Evolutionary conservation across 495 filamentous ascomycete genomes (phyloP), one percentile per base, ranked within the genome.

Genomic region (Sphaerosporella brunnea): DNA sequence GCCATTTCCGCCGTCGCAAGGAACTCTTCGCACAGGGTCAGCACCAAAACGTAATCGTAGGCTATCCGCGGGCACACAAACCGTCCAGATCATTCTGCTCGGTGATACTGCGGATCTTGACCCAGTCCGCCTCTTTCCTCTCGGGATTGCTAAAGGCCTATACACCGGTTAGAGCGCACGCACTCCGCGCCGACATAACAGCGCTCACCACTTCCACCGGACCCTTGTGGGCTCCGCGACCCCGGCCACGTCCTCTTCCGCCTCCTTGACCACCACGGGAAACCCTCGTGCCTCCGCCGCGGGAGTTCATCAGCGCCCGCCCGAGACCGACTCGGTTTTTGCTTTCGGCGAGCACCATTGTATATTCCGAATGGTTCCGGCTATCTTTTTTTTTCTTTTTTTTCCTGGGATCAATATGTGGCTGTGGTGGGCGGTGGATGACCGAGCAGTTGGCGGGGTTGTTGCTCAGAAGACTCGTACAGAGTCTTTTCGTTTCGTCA

Each of bases 91-190:
- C 85, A 48, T 77, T 88, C 67, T 99, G 92, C 69, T 96, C 88
- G 20, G 92, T 99, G 54, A 96, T 81, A 66, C 82, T 88, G 65
- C 87, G 84, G 88, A 97, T 95, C 70, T 95, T 96, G 57, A 86
- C 76, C 81, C 82, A 87, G 53, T 75, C 68, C 44, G 80, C 82
- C 60, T 90, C 80, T 59, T 81, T 76, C 51, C 70, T 73, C 49
- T 73, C 72, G 50, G 55, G 26, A 10, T n/a, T n/a, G n/a, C 15
- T 20, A 34, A 46, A 46, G 3, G 30, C 25, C 43, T 46, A 21
- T 46, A 46, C 16, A 46, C 21, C n/a, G n/a, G n/a, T n/a, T n/a
- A n/a, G n/a, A n/a, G n/a, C n/a, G n/a, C n/a, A n/a, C n/a, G n/a
- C n/a, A n/a, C n/a, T n/a, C n/a, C n/a, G n/a, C n/a, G n/a, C n/a